Base-by-base conservation (phyloP, 352 stramenopile species). In the Phytopythium mirpurense region DNA sequence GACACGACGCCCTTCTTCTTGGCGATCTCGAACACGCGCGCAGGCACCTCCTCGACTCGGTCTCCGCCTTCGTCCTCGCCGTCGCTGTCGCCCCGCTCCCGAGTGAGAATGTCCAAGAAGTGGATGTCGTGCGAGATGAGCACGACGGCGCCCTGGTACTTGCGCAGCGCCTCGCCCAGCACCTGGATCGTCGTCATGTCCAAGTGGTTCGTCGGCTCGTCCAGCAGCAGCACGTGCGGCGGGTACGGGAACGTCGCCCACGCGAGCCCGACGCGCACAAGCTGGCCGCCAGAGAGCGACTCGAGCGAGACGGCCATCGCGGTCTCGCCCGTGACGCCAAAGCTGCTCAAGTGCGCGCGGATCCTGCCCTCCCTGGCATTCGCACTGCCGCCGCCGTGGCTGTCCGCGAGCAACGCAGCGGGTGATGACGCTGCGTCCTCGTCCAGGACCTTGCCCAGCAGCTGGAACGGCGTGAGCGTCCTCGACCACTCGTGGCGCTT, bases 131-230 rank as follows among this genome's bases (percentile, higher is more conserved):
- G 77, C 3, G 72, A 85, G 46, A 88, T 85, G n/a, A 88, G 59
- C 44, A 86, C 65, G 7, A 88, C 61, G 1, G 74, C 63, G 52
- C 77, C 77, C 49, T 81, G 54, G 31, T 82, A 86, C 21, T 32
- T 32, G 29, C 29, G 29, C 29, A 32, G 9, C 9, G 29, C 29
- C n/a, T 82, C 69, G 7, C 65, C 68, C 4, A 96, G 43, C 47
- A 88, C 70, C 21, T 96, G 69, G 44, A 95, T 89, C 38, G 78
- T 87, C 55, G 68, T 74, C 85, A 98, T 97, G 67, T 98, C 93
- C 52, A 97, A 83, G 59, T 92, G 81, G 53, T 95, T 97, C 19
- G 90, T 98, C 10, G 92, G 90, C 49, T 98, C 90, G 73, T 97
- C 89, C 21, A 97, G 71, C 16, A 97, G 65, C 31, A 97, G 67